Conservation (phyloP, 352 stramenopile species). For the Phytophthora niederhauseri region DNA sequence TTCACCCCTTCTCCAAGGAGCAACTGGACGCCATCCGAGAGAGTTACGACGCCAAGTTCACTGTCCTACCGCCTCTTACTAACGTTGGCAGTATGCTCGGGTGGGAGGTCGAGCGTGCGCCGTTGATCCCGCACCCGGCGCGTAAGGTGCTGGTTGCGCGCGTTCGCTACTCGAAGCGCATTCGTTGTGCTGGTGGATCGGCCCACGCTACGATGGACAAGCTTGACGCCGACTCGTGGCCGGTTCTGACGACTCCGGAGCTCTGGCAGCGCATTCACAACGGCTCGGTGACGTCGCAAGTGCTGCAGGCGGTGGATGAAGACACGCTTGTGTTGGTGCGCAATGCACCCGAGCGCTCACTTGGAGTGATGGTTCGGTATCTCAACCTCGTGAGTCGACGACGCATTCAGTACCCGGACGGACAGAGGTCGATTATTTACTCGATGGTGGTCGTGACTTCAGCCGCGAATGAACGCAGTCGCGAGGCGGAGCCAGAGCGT, state of each 20-base stretch:
- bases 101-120: slow-evolving; percentile 42
- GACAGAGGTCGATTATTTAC: slow-evolving; percentile 29
- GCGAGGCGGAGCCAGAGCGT: slow-evolving; percentile 31
- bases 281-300: slow-evolving; percentile 26
- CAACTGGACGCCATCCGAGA: slow-evolving; percentile 34
- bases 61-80: slow-evolving; percentile 20
- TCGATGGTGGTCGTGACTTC: slow-evolving; percentile 43
- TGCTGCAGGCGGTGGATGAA: slow-evolving; percentile 38
- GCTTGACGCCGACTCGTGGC: slow-evolving; percentile 42
- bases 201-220: slow-evolving; percentile 32
- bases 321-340: slow-evolving; percentile 40
- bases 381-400: slow-evolving; percentile 42
- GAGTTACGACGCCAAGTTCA: slow-evolving; percentile 39
- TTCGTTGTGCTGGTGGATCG: slow-evolving; percentile 36
- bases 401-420: slow-evolving; percentile 15
- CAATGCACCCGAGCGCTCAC: slow-evolving; percentile 23
- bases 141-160: slow-evolving; percentile 27
- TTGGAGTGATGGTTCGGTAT: slow-evolving; percentile 34
- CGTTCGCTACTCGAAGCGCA: slow-evolving; percentile 42
- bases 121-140: slow-evolving; percentile 13
- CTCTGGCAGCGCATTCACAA: slow-evolving; percentile 42
- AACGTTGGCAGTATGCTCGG: slow-evolving; percentile 35
- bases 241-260: slow-evolving; percentile 30
- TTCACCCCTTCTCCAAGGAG: slow-evolving; percentile 37
- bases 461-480: slow-evolving; percentile 36